These are phyloP conservation scores for Phialocephala subalpina DNA, from an alignment of 2,329 filamentous ascomycete species.

Conservation along the genomic window DNA sequence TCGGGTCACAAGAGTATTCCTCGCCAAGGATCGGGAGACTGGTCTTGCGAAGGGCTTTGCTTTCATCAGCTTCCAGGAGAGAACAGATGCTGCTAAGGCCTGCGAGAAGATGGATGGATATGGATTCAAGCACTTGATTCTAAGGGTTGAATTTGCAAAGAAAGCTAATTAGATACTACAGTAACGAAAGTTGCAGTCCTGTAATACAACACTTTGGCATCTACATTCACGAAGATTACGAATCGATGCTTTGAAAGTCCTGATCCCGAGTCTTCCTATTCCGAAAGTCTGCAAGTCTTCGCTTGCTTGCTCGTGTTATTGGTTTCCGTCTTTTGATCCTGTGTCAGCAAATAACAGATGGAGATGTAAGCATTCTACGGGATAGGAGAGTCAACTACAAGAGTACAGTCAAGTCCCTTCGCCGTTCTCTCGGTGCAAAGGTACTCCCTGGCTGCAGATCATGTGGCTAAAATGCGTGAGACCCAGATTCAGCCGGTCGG, in stretches of 20 bases:
- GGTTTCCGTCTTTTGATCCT: constrained; percentile 2
- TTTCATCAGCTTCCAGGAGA: constrained; percentile 96
- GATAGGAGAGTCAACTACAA: not conserved
- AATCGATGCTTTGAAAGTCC: not conserved
- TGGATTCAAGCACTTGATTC: constrained; percentile 86
- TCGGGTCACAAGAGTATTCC: constrained; percentile 94
- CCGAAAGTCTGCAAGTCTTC: not conserved
- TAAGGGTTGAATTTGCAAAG: constrained; percentile 89
- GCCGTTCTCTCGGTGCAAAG: no score
- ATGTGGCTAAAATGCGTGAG: constrained; percentile 6
- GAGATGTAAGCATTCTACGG: not conserved
- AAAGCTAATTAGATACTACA: constrained; percentile 55
- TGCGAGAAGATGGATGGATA: constrained; percentile 98
- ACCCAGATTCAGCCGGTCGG: not conserved
- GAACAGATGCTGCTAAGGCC: constrained; percentile 87
- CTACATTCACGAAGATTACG: not conserved
- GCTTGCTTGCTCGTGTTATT: not conserved
- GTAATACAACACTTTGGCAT: constrained; percentile 21
- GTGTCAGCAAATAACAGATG: constrained; percentile 6
- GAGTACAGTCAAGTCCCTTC: not conserved
- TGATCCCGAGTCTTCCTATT: not conserved
- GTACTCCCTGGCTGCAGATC: not conserved
- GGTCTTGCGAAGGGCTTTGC: constrained; percentile 97
- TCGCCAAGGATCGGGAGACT: constrained; percentile 97
- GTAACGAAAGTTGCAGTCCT: constrained; percentile 9